Conservation (phyloP, 495 filamentous ascomycete species). For the Polyplosphaeria fusca region DNA sequence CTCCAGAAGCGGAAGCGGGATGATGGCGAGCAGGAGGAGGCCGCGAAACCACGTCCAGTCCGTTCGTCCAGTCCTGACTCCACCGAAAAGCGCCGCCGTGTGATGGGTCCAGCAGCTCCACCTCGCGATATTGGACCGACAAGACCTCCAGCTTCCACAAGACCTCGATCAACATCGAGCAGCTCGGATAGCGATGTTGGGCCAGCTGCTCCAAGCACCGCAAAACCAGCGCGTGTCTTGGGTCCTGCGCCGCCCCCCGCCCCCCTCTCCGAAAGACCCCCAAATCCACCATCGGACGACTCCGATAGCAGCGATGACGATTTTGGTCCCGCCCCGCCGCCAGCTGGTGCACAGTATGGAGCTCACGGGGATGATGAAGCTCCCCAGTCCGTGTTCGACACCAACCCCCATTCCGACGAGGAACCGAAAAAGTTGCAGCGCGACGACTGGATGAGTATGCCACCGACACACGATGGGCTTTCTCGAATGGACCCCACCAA, state of each 20-base stretch:
- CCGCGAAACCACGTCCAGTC: background rate
- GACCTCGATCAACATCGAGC: slow-evolving; percentile 5
- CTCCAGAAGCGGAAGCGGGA: slow-evolving; percentile 43
- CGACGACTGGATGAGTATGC: slow-evolving; percentile 94
- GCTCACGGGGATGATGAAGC: background rate
- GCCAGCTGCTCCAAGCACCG: background rate
- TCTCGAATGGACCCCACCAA: slow-evolving; percentile 80
- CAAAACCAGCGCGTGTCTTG: slow-evolving; percentile 11
- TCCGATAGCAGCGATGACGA: slow-evolving; percentile 54
- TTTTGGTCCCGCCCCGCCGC: slow-evolving; percentile 80
- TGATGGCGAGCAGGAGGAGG: slow-evolving; percentile 35
- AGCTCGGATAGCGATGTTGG: slow-evolving; percentile 16
- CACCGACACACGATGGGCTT: slow-evolving; percentile 64
- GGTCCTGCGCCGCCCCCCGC: slow-evolving; percentile 48
- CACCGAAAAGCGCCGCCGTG: slow-evolving; percentile 47
- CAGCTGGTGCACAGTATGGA: slow-evolving; percentile 38
- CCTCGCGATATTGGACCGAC: slow-evolving; percentile 10
- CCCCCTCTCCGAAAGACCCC: slow-evolving; percentile 49
- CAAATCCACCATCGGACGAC: slow-evolving; percentile 27
- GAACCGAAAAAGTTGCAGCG: slow-evolving; percentile 46
- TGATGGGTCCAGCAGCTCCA: slow-evolving; percentile 37
- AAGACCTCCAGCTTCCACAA: background rate
- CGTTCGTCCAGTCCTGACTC: slow-evolving; percentile 33
- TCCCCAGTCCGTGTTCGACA: slow-evolving; percentile 17
- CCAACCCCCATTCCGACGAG: slow-evolving; percentile 14